Evolutionary conservation across 345 rosid genomes (phyloP), one percentile per base, ranked within the genome.

Genomic region (Anacardium occidentale): DNA sequence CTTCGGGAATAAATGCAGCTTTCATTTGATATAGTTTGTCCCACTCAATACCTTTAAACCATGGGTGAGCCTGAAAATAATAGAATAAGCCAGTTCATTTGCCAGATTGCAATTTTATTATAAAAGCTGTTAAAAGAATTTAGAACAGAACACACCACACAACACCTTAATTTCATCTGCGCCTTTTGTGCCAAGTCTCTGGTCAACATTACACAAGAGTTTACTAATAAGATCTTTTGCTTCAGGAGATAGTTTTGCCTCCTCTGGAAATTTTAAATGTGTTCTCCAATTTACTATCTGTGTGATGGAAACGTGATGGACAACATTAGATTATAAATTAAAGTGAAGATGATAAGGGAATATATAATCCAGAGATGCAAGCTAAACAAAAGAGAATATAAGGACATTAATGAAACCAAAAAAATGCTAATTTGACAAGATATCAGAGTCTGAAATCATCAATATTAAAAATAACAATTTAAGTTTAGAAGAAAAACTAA

Each of bases 201-300:
- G 96, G 78, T 84, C 92, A 42, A 95, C 99, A 75, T 92, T 95
- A 74, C 99, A 95, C 68, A 92, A 85, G 60, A 94, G 97, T 77
- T 83, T 90, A 82, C 89, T 87, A 34, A 90, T 89, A 65, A 95
- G 86, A 75, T 95, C 98, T 84, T 89, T 92, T 22, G 98, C 98
- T 68, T 89, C 97, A 14, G 86, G 82, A 74, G 99, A 89, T 74
- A 95, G 78, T 80, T 83, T 95, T 75, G 91, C 99, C 83, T 95
- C 99, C 81, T 95, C 99, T 0, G 98, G 99, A 74, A 95, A 95
- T 76, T 95, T 95, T 68, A 95, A 83, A 78, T 91, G 96, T 55
- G 92, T 91, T 84, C 90, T 89, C 99, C 99, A 95, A 64, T 95
- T 92, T 66, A 95, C 99, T 63, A 95, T 95, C 98, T 95, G 86